Base-by-base conservation (phyloP, 805 yeast species). In the Starmerella kuoi region DNA sequence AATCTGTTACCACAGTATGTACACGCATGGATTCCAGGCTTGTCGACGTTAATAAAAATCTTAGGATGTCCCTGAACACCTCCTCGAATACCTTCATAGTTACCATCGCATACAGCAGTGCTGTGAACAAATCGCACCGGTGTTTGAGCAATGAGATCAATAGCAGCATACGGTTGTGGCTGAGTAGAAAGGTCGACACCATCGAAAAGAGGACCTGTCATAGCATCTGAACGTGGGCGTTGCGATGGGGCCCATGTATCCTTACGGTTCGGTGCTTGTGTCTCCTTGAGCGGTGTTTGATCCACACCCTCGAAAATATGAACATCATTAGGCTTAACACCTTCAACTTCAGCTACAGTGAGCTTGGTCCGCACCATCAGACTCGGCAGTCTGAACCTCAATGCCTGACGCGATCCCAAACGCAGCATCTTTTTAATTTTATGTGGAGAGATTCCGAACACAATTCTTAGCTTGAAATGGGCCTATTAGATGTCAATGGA, bases 121-220 rank as follows among this genome's bases (percentile, higher is more conserved):
- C 75, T 69, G 48, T 68, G 71, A 46, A 83, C 65, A 56, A 71
- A 79, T 52, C 74, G 66, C 32, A 83, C 64, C 2, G 94, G 94
- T 56, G 76, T 76, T 56, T 77, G 65, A 25, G 79, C 77, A 53
- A 84, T 80, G 61, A 84, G 69, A 35, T 84, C 91, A 55, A 84
- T 84, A 42, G 93, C 94, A 32, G 93, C 82, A 48, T 75, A 74
- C 5, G 94, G 85, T 54, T 70, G 72, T 42, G 94, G 94, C 63
- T 83, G 91, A 35, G 64, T 57, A 5, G 64, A 62, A 43, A 83
- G 64, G 55, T 83, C 85, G 49, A 65, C 73, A 54, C 81, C 93
- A 38, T 77, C 73, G 55, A 83, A 83, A 52, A 87, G 69, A 3
- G 81, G 76, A 46, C 76, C 70, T 41, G 70, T 60, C 56, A 73